These are phyloP conservation scores for Moelleriella libera DNA, from an alignment of 2,329 filamentous ascomycete genomes.

Conservation along the genomic window DNA sequence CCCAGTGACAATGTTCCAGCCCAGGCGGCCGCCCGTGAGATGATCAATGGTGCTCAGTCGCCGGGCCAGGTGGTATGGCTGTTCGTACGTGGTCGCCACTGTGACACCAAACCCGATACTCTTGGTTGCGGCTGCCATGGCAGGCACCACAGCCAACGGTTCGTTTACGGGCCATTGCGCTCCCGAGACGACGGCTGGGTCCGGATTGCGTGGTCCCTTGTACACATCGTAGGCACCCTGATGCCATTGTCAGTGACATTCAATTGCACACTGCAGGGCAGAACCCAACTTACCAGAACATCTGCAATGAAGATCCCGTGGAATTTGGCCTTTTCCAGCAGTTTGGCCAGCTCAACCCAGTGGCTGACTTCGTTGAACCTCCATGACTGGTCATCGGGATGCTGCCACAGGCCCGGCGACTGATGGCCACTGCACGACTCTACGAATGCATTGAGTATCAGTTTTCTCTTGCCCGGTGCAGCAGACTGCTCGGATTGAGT, in stretches of 20 bases:
- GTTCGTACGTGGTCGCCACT: constrained; percentile 53
- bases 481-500: constrained; percentile 15
- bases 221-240: constrained; percentile 55
- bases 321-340: constrained; percentile 30
- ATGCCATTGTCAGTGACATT: background rate
- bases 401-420: constrained; percentile 36
- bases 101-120: constrained; percentile 58
- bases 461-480: constrained; percentile 17
- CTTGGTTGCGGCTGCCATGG: constrained; percentile 54
- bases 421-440: constrained; percentile 28
- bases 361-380: constrained; percentile 46
- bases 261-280: background rate
- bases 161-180: constrained; percentile 63
- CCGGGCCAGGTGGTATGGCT: constrained; percentile 52
- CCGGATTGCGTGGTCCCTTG: constrained; percentile 34
- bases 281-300: constrained; percentile 20
- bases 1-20: constrained; percentile 45
- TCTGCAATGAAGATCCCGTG: constrained; percentile 34
- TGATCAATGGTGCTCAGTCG: constrained; percentile 55
- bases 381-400: constrained; percentile 47
- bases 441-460: constrained; percentile 28
- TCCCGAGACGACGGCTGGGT: constrained; percentile 44
- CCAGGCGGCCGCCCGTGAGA: constrained; percentile 43
- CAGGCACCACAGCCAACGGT: constrained; percentile 43
- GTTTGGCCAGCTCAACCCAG: constrained; percentile 45